phyloP scores from a whole-genome alignment of 352 stramenopile species.

The Phytophthora meadii region DNA sequence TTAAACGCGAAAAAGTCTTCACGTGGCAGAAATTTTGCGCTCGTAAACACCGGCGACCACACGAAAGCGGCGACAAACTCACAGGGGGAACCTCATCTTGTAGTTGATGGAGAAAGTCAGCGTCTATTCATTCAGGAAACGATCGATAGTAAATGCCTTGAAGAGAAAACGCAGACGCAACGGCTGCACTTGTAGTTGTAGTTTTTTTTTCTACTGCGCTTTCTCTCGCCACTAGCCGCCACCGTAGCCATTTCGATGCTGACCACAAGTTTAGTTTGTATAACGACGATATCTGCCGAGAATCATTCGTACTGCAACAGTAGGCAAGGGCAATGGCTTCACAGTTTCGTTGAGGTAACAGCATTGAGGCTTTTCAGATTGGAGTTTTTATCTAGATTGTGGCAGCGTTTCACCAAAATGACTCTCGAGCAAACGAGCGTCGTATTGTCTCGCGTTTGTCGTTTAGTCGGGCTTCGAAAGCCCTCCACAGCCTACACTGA shows the following conservation, averaged over 20 bases:
- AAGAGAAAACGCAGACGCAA: neutral
- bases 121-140: neutral
- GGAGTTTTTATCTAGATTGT: no score
- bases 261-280: neutral
- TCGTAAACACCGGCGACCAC: conserved; percentile 17
- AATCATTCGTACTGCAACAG: neutral
- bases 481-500: conserved; percentile 16
- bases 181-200: neutral
- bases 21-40: neutral
- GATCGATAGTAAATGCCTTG: neutral
- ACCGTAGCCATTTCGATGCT: conserved; percentile 10
- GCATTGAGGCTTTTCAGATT: no score
- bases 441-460: conserved; percentile 3
- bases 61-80: conserved; percentile 4
- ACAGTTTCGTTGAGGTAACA: no score
- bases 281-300: neutral
- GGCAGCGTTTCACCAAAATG: neutral
- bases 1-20: neutral
- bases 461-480: conserved; percentile 4
- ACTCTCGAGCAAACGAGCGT: neutral
- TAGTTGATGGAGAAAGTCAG: neutral
- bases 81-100: neutral
- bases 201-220: neutral
- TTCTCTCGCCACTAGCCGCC: conserved; percentile 1
- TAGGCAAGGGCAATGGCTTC: neutral